These are phyloP conservation scores for Pichia sp. DNA, from an alignment of 1,139 yeast species.

Conservation along the genomic window DNA sequence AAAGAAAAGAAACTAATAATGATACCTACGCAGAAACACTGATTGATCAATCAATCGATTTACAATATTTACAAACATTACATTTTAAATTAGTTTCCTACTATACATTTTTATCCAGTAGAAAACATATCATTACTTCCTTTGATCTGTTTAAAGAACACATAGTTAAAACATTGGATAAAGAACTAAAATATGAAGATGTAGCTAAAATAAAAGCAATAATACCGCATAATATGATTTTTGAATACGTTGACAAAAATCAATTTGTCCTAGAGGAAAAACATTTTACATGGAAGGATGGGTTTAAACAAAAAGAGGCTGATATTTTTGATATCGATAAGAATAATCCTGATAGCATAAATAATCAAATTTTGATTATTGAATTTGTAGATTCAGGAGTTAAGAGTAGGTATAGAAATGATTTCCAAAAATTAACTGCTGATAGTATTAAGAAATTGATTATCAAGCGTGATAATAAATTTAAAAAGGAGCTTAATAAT, in stretches of 20 bases:
- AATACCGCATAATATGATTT: constrained; percentile 61
- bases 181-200: constrained; percentile 40
- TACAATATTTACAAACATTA: constrained; percentile 36
- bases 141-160: constrained; percentile 45
- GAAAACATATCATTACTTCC: constrained; percentile 51
- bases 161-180: constrained; percentile 39
- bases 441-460: constrained; percentile 57
- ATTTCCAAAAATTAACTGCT: constrained; percentile 24
- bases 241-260: constrained; percentile 71
- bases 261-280: constrained; percentile 48
- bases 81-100: constrained; percentile 48
- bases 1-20: not conserved
- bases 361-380: constrained; percentile 56
- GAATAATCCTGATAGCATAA: constrained; percentile 27
- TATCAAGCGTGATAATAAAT: constrained; percentile 49
- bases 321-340: constrained; percentile 45
- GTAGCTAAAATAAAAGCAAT: constrained; percentile 59
- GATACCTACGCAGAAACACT: not conserved
- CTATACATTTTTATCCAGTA: constrained; percentile 48
- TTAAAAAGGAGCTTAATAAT: constrained; percentile 37
- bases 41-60: constrained; percentile 10
- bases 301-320: constrained; percentile 40
- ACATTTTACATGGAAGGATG: constrained; percentile 39
- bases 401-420: constrained; percentile 4
- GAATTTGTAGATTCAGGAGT: constrained; percentile 56